Evolutionary conservation across 2,329 filamentous ascomycete genomes (phyloP), one percentile per base, ranked within the genome.

Genomic region (Trichocomaceae sp.): DNA sequence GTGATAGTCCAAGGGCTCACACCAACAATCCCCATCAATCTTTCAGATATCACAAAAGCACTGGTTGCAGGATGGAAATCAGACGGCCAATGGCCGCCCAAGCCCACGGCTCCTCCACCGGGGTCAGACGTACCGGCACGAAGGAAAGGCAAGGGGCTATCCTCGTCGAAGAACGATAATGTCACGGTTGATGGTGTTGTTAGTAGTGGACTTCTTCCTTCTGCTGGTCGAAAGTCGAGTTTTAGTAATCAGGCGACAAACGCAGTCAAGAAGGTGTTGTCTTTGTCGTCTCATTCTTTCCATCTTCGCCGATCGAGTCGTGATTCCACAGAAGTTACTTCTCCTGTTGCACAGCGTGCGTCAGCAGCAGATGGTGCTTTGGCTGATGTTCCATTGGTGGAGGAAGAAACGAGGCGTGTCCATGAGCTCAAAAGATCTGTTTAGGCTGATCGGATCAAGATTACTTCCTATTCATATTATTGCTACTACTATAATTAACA

Each of bases 61-160:
- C 87, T 92, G 60, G 90, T 97, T 0, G 80, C 86, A 26, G 92
- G 92, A 44, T 96, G 92, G 92, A 95, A 95, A 70, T 81, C 88
- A 41, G 89, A 93, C 63, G 91, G 90, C 15, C 89, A 96, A 70
- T 97, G 92, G 92, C 91, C 92, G 4, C 89, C 88, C 1, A 83
- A 82, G 61, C 69, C 78, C 0, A 73, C 74, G 8, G 26, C 48
- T 37, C 49, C 51, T 19, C 29, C 47, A 13, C 54, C 57, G 47
- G 62, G 76, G 5, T 57, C 57, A 19, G 58, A 63, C 39, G 57
- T 62, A 3, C 58, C 54, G 5, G 52, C 56, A 5, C 48, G 51
- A 22, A 60, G 47, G 46, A 53, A 55, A 42, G 48, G 47, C 12
- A 52, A 52, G 48, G 37, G 51, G 49, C 50, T 56, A 29, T 48